A percentile compares a stretch with the other conserved stretches of the same genome.
Conservation (phyloP, 1,284 basidiomycete genomes). For the Golubevia pallescens region DNA sequence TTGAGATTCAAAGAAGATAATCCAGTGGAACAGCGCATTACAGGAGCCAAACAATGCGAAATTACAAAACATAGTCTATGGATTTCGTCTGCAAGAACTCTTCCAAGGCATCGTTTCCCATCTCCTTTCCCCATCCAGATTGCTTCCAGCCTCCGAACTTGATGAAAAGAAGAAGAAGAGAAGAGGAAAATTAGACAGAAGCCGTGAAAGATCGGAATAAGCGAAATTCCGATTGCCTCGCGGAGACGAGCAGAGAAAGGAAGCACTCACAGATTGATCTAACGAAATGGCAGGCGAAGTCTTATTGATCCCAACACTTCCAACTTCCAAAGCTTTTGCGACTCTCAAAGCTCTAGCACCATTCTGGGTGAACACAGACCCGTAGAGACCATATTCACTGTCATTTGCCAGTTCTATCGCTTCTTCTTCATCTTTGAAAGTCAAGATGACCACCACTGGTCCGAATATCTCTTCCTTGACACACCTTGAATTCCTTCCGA, state of each 20-base stretch:
- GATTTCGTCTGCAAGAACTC: constrained; percentile 16
- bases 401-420: constrained; percentile 30
- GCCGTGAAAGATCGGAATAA: too few relatives aligned
- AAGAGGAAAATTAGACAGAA: too few relatives aligned
- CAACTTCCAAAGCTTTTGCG: constrained; percentile 21
- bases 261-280: background rate
- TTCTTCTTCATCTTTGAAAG: constrained; percentile 32
- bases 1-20: too few relatives aligned
- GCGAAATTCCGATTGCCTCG: too few relatives aligned
- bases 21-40: too few relatives aligned
- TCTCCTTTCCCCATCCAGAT: constrained; percentile 16
- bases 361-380: constrained; percentile 34
- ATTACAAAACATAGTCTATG: constrained; percentile 2
- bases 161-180: too few relatives aligned
- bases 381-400: constrained; percentile 28
- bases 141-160: constrained; percentile 17
- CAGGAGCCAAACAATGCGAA: too few relatives aligned
- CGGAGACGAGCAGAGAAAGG: background rate
- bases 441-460: constrained; percentile 27
- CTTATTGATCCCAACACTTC: constrained; percentile 38
- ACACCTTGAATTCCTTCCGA: constrained; percentile 22
- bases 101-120: constrained; percentile 13
- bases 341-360: constrained; percentile 22
- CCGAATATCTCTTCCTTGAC: constrained; percentile 38
- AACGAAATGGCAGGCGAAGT: constrained; percentile 3